These are phyloP conservation scores for Pleomassaria siparia DNA, from an alignment of 2,329 filamentous ascomycete species.

Conservation along the genomic window DNA sequence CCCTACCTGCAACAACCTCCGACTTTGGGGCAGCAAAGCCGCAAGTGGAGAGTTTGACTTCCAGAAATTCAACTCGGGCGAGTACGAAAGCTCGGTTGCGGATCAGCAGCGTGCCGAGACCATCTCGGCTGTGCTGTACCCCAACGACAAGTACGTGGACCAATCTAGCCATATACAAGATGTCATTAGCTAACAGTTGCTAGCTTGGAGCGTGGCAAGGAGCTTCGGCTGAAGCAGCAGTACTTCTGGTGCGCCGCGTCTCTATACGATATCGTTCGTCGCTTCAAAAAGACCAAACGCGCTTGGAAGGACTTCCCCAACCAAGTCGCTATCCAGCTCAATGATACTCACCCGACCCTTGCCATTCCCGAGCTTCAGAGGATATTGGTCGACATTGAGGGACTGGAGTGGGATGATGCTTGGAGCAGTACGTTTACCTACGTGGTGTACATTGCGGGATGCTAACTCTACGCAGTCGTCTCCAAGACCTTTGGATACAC, in stretches of 20 bases:
- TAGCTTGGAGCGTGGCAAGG: constrained; percentile 85
- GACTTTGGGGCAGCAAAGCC: constrained; percentile 96
- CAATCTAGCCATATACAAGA: not conserved
- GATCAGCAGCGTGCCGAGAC: constrained; percentile 99
- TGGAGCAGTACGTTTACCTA: constrained; percentile 69
- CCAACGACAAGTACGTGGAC: constrained; percentile 74
- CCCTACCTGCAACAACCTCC: constrained; percentile 89
- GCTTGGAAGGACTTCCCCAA: constrained; percentile 90
- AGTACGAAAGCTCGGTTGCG: constrained; percentile 97
- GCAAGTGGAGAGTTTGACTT: constrained; percentile 98
- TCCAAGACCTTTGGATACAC: constrained; percentile 83
- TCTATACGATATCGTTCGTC: constrained; percentile 90
- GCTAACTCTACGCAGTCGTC: constrained; percentile 44
- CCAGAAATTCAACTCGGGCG: constrained; percentile 97
- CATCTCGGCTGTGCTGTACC: constrained; percentile 95
- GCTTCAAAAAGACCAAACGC: constrained; percentile 96
- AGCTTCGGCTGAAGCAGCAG: constrained; percentile 96
- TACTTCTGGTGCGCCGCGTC: constrained; percentile 99
- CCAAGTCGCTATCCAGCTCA: constrained; percentile 95
- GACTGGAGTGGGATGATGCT: constrained; percentile 88
- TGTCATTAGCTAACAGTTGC: constrained; percentile 13
- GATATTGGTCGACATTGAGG: constrained; percentile 86
- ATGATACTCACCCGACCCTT: constrained; percentile 95
- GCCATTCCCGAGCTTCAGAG: constrained; percentile 95
- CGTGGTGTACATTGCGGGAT: not conserved